Base-by-base conservation (phyloP, 1,139 yeast species). In the Diutina scorzettiae region DNA sequence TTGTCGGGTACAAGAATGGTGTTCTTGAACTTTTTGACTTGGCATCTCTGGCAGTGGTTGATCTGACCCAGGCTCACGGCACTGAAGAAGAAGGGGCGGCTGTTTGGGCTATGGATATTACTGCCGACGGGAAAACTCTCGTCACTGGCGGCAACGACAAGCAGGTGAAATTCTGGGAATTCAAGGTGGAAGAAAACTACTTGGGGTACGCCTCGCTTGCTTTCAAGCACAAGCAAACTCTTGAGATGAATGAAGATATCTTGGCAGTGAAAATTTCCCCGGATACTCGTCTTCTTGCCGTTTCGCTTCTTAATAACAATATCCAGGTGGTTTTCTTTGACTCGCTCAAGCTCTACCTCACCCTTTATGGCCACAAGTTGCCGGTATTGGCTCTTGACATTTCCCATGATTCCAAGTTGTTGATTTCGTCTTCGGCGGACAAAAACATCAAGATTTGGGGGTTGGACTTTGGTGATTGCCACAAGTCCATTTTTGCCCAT, bases 371-470 rank as follows among this genome's bases (percentile, higher is more conserved):
- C 27, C 99, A 91, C 61, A 93, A 89, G 58, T 71, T 93, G 47
- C 98, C 99, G 0, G 96, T 86, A 2, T 66, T 86, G 44, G 78
- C 95, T 3, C 77, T 93, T 52, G 98, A 91, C 58, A 87, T 91
- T 34, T 83, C 97, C 1, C 69, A 63, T 50, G 99, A 91, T 58
- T 80, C 91, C 33, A 91, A 91, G 58, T 61, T 91, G 51, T 72
- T 91, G 44, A 79, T 89, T 43, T 85, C 97, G 0, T 84, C 96
- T 5, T 86, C 96, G 1, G 98, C 98, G 0, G 99, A 91, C 62
- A 91, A 91, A 60, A 91, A 91, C 60, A 85, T 91, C 56, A 87
- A 93, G 60, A 82, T 91, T 45, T 91, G 99, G 99, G 99, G 99
- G 41, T 66, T 93, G 47, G 98, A 91, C 59, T 91, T 91, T 59